phyloP scores from a whole-genome alignment of 208 protist species.

The Leptomonas pyrrhocoris region DNA sequence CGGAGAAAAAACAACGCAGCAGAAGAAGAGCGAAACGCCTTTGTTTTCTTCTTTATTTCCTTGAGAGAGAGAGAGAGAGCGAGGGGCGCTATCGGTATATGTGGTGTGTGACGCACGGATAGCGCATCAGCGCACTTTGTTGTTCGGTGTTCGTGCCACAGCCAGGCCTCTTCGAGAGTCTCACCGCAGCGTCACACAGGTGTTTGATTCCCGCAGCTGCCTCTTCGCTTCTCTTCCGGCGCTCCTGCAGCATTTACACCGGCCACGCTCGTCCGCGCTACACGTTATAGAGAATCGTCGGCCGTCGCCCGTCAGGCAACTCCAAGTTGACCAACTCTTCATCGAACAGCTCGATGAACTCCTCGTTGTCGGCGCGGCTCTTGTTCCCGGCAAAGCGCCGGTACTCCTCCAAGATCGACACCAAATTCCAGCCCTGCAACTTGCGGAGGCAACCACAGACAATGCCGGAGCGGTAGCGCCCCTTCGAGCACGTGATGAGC shows the following conservation, averaged over 20 bases:
- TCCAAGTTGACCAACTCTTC: slow-evolving; percentile 95
- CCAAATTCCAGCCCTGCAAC: slow-evolving; percentile 98
- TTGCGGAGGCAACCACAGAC: slow-evolving; percentile 98
- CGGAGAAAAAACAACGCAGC: too few relatives aligned
- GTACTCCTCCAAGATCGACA: slow-evolving; percentile 98
- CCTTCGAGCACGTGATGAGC: slow-evolving; percentile 96
- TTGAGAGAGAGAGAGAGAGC: too few relatives aligned
- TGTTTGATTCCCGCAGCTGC: too few relatives aligned
- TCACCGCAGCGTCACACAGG: too few relatives aligned
- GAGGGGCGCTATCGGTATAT: too few relatives aligned
- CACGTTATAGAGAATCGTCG: slow-evolving; percentile 72
- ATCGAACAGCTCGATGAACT: slow-evolving; percentile 99
- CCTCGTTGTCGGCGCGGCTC: slow-evolving; percentile 96
- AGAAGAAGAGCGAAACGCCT: too few relatives aligned
- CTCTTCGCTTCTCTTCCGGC: background rate
- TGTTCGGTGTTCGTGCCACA: too few relatives aligned
- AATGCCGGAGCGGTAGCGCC: slow-evolving; percentile 97
- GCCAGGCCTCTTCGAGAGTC: too few relatives aligned
- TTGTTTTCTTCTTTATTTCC: too few relatives aligned
- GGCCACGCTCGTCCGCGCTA: background rate
- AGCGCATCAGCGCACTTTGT: too few relatives aligned
- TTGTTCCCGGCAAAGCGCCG: slow-evolving; percentile 93
- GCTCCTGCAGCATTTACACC: background rate
- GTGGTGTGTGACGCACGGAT: too few relatives aligned
- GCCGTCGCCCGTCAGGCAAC: slow-evolving; percentile 48